Percentiles rank a stretch among this genome's conserved stretches.
phyloP scores from a whole-genome alignment of 2,329 filamentous ascomycete genomes.

The Magnaporthiopsis rhizophila region DNA sequence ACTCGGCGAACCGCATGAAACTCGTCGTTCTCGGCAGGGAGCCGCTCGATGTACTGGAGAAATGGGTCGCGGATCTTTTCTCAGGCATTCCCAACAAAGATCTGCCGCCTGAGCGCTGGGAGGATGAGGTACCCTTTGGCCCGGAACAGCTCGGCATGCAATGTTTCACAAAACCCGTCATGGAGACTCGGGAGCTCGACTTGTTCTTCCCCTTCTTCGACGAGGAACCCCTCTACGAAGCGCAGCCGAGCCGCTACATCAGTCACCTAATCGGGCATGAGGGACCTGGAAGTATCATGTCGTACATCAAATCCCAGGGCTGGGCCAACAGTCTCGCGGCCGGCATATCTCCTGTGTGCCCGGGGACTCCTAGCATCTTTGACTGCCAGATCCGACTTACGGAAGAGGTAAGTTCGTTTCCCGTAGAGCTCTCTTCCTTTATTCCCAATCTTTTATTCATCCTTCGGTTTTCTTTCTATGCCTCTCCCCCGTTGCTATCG shows the following conservation, averaged over 20 bases:
- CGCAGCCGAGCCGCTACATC: constrained; percentile 77
- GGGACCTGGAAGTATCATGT: constrained; percentile 83
- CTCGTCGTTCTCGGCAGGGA: constrained; percentile 79
- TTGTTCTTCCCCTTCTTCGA: constrained; percentile 81
- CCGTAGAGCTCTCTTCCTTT: constrained; percentile 5
- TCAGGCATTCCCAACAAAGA: constrained; percentile 75
- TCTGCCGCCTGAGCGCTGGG: constrained; percentile 53
- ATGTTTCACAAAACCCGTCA: constrained; percentile 83
- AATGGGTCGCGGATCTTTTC: constrained; percentile 80
- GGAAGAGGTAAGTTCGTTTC: constrained; percentile 53
- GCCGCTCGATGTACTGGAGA: constrained; percentile 69
- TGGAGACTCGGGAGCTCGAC: constrained; percentile 74
- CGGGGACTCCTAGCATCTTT: constrained; percentile 69
- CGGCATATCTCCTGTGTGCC: constrained; percentile 67
- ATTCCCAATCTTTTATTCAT: not conserved
- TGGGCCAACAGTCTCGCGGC: constrained; percentile 81
- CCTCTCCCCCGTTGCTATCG: not conserved
- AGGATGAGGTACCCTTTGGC: constrained; percentile 40
- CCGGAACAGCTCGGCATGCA: constrained; percentile 51
- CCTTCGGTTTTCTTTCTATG: not conserved
- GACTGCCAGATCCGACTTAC: constrained; percentile 73
- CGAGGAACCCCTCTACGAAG: constrained; percentile 70
- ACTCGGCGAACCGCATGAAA: constrained; percentile 93
- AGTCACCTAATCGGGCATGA: constrained; percentile 88
- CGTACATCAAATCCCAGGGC: constrained; percentile 81